Conservation (phyloP, 2,329 filamentous ascomycete genomes). For the Botrytis fragariae region DNA sequence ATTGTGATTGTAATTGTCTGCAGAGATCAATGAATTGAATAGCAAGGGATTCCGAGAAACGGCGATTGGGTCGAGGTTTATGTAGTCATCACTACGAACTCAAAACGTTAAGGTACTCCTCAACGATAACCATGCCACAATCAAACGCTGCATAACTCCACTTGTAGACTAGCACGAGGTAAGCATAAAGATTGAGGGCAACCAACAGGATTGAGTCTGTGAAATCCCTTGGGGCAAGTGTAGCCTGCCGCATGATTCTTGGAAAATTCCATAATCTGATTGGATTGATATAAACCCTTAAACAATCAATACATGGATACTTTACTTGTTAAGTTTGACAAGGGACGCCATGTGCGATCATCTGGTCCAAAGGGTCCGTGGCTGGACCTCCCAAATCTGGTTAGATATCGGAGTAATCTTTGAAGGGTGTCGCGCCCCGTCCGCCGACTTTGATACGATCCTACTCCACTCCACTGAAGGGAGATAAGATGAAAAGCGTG, state of each 20-base stretch:
- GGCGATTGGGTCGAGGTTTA: slow-evolving; percentile 20
- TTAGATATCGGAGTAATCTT: slow-evolving; percentile 2
- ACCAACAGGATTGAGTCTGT: slow-evolving; percentile 1
- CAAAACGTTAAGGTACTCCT: background rate
- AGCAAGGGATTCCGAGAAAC: background rate
- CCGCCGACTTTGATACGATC: slow-evolving; percentile 8
- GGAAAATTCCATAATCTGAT: background rate
- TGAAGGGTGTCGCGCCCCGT: background rate
- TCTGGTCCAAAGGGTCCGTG: slow-evolving; percentile 10
- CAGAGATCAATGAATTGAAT: background rate
- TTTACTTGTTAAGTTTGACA: slow-evolving; percentile 14
- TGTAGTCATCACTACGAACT: background rate
- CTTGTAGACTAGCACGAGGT: slow-evolving; percentile 5
- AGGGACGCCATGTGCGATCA: slow-evolving; percentile 6
- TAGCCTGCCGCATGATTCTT: background rate
- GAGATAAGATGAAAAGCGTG: slow-evolving; percentile 19
- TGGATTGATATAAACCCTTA: slow-evolving; percentile 5
- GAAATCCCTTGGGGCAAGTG: background rate
- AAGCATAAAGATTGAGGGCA: background rate
- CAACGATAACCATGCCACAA: slow-evolving; percentile 2
- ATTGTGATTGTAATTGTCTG: background rate
- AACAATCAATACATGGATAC: slow-evolving; percentile 7
- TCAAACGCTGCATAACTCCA: slow-evolving; percentile 13
- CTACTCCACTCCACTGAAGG: slow-evolving; percentile 8
- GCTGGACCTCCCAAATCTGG: slow-evolving; percentile 17